Percentiles rank a stretch among this genome's conserved stretches.
Evolutionary conservation across 306 rosid genomes (phyloP).

Genomic region (Pterocarpus santalinus): DNA sequence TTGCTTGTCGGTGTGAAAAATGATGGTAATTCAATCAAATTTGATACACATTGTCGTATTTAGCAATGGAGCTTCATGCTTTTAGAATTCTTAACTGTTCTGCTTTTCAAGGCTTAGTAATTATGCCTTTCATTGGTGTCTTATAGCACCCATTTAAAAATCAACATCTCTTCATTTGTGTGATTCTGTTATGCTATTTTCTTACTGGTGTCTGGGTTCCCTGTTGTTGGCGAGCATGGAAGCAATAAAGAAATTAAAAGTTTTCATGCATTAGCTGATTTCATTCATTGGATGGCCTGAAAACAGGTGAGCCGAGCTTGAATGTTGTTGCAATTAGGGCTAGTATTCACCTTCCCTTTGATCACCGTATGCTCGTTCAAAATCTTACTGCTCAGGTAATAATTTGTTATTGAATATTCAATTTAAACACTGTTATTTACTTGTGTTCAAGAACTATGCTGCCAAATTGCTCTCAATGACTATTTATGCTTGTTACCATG

Average conservation of each 20-base stretch:
- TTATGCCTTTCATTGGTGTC: slow-evolving; percentile 17
- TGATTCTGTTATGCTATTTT: slow-evolving; percentile 12
- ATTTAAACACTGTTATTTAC: slow-evolving; percentile 6
- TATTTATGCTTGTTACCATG: slow-evolving; percentile 23
- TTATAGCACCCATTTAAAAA: slow-evolving; percentile 1
- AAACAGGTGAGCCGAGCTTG: slow-evolving; percentile 82
- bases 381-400: slow-evolving; percentile 90
- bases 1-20: slow-evolving; percentile 86
- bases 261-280: slow-evolving; percentile 42
- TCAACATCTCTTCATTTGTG: slow-evolving; percentile 17
- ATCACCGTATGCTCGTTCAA: slow-evolving; percentile 80
- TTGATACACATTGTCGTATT: background rate
- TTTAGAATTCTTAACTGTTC: background rate
- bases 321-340: slow-evolving; percentile 85
- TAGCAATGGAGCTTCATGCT: slow-evolving; percentile 20
- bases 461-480: slow-evolving; percentile 11
- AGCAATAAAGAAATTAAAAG: slow-evolving; percentile 17
- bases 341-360: slow-evolving; percentile 84
- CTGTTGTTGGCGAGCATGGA: slow-evolving; percentile 4
- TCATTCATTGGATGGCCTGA: slow-evolving; percentile 47
- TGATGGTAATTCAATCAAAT: slow-evolving; percentile 67
- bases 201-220: background rate
- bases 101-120: slow-evolving; percentile 12
- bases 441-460: slow-evolving; percentile 13
- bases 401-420: slow-evolving; percentile 6